These are phyloP conservation scores for Geoglossum glabrum DNA, from an alignment of 495 filamentous ascomycete genomes.

Conservation along the genomic window DNA sequence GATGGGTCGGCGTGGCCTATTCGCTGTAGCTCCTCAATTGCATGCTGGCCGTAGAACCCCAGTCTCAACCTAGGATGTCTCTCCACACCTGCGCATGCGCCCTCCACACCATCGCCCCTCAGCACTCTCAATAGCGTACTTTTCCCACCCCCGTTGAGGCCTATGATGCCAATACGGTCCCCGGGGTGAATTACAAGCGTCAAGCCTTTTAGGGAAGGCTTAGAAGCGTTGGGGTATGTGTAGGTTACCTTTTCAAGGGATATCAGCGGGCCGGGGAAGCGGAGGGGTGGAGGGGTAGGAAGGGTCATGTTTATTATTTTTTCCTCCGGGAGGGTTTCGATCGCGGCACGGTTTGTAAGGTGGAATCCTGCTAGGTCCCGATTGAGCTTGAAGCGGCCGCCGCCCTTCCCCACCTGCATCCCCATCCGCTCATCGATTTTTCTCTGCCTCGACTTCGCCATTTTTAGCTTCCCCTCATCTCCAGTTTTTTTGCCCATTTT, in stretches of 20 bases:
- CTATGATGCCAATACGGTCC: slow-evolving; percentile 51
- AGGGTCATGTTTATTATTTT: slow-evolving; percentile 28
- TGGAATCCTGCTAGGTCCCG: slow-evolving; percentile 46
- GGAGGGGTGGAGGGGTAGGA: slow-evolving; percentile 40
- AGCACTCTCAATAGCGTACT: slow-evolving; percentile 46
- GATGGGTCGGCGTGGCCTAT: slow-evolving; percentile 22
- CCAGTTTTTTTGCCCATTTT: slow-evolving; percentile 47
- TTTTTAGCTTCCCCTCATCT: slow-evolving; percentile 60
- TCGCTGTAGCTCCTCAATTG: slow-evolving; percentile 43
- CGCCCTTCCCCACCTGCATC: slow-evolving; percentile 45
- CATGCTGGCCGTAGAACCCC: slow-evolving; percentile 61
- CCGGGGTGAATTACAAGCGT: slow-evolving; percentile 44
- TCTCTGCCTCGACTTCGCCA: slow-evolving; percentile 61
- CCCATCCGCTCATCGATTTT: slow-evolving; percentile 65
- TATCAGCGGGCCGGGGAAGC: slow-evolving; percentile 53
- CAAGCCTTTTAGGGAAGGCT: slow-evolving; percentile 32
- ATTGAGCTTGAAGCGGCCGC: slow-evolving; percentile 59
- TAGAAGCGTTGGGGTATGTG: slow-evolving; percentile 23
- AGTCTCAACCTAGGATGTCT: slow-evolving; percentile 43
- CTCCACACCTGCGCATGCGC: slow-evolving; percentile 20
- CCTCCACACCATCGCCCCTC: slow-evolving; percentile 17
- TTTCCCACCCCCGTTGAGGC: slow-evolving; percentile 57
- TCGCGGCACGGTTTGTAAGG: slow-evolving; percentile 32
- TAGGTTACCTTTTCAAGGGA: slow-evolving; percentile 46
- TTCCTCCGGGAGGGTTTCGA: slow-evolving; percentile 51